Percentiles rank a stretch among this genome's conserved stretches.
phyloP scores from a whole-genome alignment of 352 stramenopile genomes.

The Phytopythium aichiense region DNA sequence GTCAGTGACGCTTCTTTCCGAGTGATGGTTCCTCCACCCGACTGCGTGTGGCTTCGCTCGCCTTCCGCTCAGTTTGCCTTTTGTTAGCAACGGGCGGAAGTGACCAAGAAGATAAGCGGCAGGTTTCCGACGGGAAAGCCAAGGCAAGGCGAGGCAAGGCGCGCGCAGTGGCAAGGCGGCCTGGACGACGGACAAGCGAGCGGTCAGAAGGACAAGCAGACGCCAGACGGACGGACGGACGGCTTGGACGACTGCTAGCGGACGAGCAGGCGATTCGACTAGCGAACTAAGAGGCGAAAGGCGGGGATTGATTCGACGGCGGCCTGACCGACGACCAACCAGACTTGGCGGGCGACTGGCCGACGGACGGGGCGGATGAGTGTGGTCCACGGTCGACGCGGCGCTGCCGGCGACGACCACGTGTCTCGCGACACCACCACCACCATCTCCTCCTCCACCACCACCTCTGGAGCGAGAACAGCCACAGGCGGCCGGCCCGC shows the following conservation, averaged over 20 bases:
- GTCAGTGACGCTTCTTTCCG: background rate
- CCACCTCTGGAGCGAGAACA: too few species aligned
- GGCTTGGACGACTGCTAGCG: background rate
- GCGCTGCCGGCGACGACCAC: conserved; percentile 13
- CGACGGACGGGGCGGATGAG: conserved; percentile 10
- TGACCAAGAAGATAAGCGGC: background rate
- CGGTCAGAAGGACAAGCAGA: too few species aligned
- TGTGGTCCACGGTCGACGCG: conserved; percentile 25
- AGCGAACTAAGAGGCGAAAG: too few species aligned
- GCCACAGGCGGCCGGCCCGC: conserved; percentile 10
- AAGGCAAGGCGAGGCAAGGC: background rate
- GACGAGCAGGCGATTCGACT: too few species aligned
- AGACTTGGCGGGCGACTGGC: background rate
- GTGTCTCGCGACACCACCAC: conserved; percentile 18
- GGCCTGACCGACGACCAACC: too few species aligned
- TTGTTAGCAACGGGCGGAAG: background rate
- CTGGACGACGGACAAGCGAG: too few species aligned
- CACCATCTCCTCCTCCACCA: background rate
- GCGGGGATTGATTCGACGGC: too few species aligned
- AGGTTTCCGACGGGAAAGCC: too few species aligned
- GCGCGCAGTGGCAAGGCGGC: too few species aligned
- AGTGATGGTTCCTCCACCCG: conserved; percentile 1
- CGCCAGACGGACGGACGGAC: background rate
- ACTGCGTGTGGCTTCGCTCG: background rate
- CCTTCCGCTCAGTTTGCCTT: background rate